Evolutionary conservation across 1,284 basidiomycete species (phyloP).

Genomic region (Cryptococcus maquisensis): DNA sequence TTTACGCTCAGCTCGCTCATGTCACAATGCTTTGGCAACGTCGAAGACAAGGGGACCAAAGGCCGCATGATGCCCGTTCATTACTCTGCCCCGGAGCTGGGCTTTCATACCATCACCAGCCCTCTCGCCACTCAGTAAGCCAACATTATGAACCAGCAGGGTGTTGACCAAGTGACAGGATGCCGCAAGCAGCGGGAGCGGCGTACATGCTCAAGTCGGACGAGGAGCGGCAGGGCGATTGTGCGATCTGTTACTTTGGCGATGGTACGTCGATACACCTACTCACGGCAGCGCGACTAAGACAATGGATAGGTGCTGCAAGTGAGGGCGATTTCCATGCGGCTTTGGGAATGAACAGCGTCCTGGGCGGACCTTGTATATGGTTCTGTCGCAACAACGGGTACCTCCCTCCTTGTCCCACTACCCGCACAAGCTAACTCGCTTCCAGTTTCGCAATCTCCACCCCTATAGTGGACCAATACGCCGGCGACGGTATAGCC

Average conservation of each 20-base stretch:
- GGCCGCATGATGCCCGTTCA: conserved; percentile 89
- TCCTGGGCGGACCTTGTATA: conserved; percentile 49
- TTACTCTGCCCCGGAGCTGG: conserved; percentile 74
- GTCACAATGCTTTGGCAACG: conserved; percentile 83
- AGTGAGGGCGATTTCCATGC: conserved; percentile 58
- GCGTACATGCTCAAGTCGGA: conserved; percentile 82
- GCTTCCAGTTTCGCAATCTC: conserved; percentile 91
- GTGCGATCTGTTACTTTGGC: conserved; percentile 90
- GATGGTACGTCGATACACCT: conserved; percentile 47
- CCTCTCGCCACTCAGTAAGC: conserved; percentile 78
- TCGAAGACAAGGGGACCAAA: conserved; percentile 74
- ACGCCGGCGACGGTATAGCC: conserved; percentile 87
- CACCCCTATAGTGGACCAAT: conserved; percentile 85
- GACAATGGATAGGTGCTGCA: conserved; percentile 44
- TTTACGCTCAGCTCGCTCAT: conserved; percentile 69
- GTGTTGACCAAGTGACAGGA: conserved; percentile 37
- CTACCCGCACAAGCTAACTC: conserved; percentile 19
- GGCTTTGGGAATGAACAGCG: conserved; percentile 53
- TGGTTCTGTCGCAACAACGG: conserved; percentile 50
- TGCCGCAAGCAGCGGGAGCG: conserved; percentile 91
- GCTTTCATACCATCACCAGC: conserved; percentile 91
- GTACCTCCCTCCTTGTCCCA: conserved; percentile 62
- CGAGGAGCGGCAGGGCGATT: conserved; percentile 65
- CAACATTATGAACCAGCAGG: neutral
- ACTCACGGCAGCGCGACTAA: neutral